Evolutionary conservation across 306 rosid genomes (phyloP), one percentile per base, ranked within the genome.

Genomic region (Quercus parvula): DNA sequence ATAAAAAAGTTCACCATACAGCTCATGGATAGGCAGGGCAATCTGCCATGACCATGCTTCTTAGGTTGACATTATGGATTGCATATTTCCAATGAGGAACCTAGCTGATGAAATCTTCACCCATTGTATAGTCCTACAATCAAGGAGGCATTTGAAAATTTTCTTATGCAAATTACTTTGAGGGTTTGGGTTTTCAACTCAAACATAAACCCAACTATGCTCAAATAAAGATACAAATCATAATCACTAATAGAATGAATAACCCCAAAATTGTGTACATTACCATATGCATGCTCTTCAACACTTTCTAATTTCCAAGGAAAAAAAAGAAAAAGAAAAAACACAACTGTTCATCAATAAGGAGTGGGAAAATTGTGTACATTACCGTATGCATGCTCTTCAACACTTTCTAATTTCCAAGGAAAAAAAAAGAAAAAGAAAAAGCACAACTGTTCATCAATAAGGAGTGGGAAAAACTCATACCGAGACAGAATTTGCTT

Each of bases 401-500:
- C 12, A 55, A 46, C 11, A 59, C 22, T 27, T 44, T 17, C 33
- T 33, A 6, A 81, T 51, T 27, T 44, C 31, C 46, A 41, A 41
- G 46, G 46, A 41, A 41, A 38, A 1, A 1, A 33, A 33, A 33
- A 33, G 6, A 33, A 33, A 5, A 33, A 30, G 46, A 44, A 8
- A 7, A 64, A 49, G 46, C 35, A 12, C 20, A 15, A 31, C 72
- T 11, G 46, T 13, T 61, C 38, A 22, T 75, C 64, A 46, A 77
- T 31, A 77, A 62, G 63, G 22, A 17, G 28, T 41, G 28, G 44
- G 11, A 52, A 22, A 44, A 8, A 6, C 5, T 19, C 80, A 28
- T 89, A 89, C 94, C 97, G 83, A 56, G 96, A 94, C 67, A 91
- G 89, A 24, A 94, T 91, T 85, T 94, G 90, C 86, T 78, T 85